phyloP scores from a whole-genome alignment of 495 filamentous ascomycete genomes.

The Aspergillus taichungensis region DNA sequence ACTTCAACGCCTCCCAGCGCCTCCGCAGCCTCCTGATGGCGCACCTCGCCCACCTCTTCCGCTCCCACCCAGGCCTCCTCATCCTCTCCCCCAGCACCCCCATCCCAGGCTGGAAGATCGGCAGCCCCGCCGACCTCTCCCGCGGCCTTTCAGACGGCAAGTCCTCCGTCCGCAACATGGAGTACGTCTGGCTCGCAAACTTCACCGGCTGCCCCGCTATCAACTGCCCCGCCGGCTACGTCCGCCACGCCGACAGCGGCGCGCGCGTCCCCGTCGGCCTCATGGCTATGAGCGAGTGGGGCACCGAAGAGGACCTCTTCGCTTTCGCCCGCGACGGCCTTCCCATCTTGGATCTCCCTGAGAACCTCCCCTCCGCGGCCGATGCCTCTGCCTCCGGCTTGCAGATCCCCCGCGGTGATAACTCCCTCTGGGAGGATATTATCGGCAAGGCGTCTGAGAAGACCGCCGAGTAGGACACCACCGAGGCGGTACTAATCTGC shows the following conservation, averaged over 20 bases:
- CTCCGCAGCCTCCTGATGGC: constrained; percentile 72
- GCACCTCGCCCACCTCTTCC: constrained; percentile 67
- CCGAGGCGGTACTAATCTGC: not conserved
- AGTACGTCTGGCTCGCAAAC: constrained; percentile 84
- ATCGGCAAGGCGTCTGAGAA: constrained; percentile 17
- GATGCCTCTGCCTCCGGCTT: constrained; percentile 10
- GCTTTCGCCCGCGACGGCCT: constrained; percentile 66
- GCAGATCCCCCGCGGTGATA: constrained; percentile 14
- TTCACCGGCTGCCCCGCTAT: constrained; percentile 72
- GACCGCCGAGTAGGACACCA: not conserved
- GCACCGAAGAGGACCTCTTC: constrained; percentile 68
- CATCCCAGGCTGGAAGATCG: constrained; percentile 63
- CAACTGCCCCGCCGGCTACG: constrained; percentile 70
- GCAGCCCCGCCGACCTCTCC: constrained; percentile 42
- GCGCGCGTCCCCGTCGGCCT: constrained; percentile 70
- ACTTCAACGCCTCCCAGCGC: constrained; percentile 67
- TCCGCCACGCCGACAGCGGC: constrained; percentile 26
- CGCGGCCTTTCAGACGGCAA: constrained; percentile 70
- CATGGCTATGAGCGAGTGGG: constrained; percentile 89
- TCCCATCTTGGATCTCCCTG: constrained; percentile 31
- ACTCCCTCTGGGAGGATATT: constrained; percentile 31
- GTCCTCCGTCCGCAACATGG: constrained; percentile 66
- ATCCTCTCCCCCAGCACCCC: constrained; percentile 76
- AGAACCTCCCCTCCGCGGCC: not conserved
- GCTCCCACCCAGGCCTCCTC: constrained; percentile 62